Evolutionary conservation across 305 asterid genomes (phyloP), one percentile per base, ranked within the genome.

Genomic region (Fraxinus sp.): DNA sequence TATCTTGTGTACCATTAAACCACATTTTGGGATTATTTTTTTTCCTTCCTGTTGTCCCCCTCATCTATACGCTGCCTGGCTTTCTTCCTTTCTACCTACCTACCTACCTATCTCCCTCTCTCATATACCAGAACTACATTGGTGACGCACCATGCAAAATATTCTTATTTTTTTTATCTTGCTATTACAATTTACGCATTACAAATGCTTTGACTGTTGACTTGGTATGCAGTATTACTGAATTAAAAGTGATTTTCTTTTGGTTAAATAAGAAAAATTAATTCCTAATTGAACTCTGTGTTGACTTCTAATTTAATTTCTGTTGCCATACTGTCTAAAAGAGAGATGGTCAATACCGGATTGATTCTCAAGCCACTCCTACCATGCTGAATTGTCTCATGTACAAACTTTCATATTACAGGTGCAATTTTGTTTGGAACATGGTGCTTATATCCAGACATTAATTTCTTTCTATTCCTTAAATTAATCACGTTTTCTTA

Each of bases 321-420:
- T 79, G 79, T 59, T 82, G 28, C 76, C 80, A n/a, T 84, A 82
- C 88, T 74, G 49, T 75, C 86, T 78, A 82, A 86, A 87, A 97
- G 99, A 97, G 98, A 86, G 99, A 97, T 88, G 99, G 99, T 30
- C 98, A 94, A 88, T 97, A 97, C 90, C 93, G 98, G 88, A 96
- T 96, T 35, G 98, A 96, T 86, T 82, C 93, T 83, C 91, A 94
- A 86, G 99, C 98, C 80, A 96, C 99, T 80, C 97, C 95, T 33
- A 96, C 99, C 86, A 96, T 94, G 98, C 93, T 96, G 77, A 96
- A 96, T 90, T 80, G 89, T 85, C 99, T 96, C 80, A 94, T 96
- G 99, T 96, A 96, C 94, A 96, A 92, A 87, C 98, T 97, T 76
- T 94, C 98, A 24, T 97, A 97, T 89, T 93, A 90, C 97, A 94